Base-by-base conservation (phyloP, 1,139 yeast genomes). In the Kodamaea ohmeri region DNA sequence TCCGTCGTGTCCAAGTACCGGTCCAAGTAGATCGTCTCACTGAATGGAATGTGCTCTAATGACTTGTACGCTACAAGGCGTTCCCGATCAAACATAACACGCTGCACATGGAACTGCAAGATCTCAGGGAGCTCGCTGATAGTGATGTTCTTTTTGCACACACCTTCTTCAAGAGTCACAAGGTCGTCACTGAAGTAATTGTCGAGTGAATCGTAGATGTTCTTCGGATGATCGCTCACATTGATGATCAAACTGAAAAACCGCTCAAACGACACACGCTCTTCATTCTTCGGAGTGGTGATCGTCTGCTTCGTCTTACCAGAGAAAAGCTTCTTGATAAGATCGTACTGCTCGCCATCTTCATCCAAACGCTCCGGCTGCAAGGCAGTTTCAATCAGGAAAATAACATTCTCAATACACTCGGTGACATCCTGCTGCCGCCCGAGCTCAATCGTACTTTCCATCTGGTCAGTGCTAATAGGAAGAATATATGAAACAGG, bases 351-450 rank as follows among this genome's bases (percentile, higher is more conserved):
- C 55, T 90, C 97, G 15, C 86, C 82, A 51, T 85, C 94, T 2
- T 74, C 78, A 38, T 80, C 86, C 25, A 84, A 63, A 2, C 59
- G 58, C 11, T 69, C 68, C 0, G 96, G 95, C 34, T 77, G 79
- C 44, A 85, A 70, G 0, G 96, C 95, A n/a, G 95, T 87, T 55
- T 90, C 97, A 21, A 90, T 67, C 57, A 90, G 97, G 47, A 83
- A 86, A n/a, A 90, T 70, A 4, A 92, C 97, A 58, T 92, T 92
- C 41, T 90, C 96, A 52, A 92, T 89, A 60, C 97, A 90, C 57
- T 92, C 98, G 0, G 97, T 88, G 13, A 92, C 97, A 65, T 92
- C 98, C 58, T 92, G 98, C 58, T 92, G 98, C 48, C 95, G 73
- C 2, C 96, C 96, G 45, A 86, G 73, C 49, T 83, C 92, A 36